Base-by-base conservation (phyloP, 176 grass and related monocot species). In the Oryza meyeriana region DNA sequence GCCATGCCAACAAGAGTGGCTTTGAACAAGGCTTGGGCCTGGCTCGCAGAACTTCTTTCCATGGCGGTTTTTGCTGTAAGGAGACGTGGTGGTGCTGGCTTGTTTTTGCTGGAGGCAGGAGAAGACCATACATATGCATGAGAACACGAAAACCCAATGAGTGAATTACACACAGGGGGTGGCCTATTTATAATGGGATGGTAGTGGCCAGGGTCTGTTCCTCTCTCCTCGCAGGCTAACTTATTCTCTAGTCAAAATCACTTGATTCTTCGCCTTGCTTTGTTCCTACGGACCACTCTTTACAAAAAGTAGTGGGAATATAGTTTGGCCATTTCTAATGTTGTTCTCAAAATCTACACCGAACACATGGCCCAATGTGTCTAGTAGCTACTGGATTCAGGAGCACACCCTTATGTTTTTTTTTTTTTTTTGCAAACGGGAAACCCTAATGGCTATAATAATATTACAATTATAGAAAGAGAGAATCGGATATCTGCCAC, bases 1-100 rank as follows among this genome's bases (percentile, higher is more conserved):
- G 27, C 20, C 6, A 92, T 6, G 55, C 63, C 50, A 61, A 82
- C 17, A 79, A 87, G 36, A n/a, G 80, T 31, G 52, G 50, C 89
- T 79, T 61, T 84, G 18, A 64, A 55, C 31, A 34, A 64, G 24
- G 29, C 61, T 25, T 32, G 42, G 47, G 68, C 13, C 55, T 38
- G 74, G 55, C 74, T 38, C 12, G 74, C 0, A 26, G 34, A 27
- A 33, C 74, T 25, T 61, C 55, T 40, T 11, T 80, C 68, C 59
- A 79, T 80, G 68, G 30, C 8, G 55, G 74, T 62, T 76, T 76
- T 76, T 24, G 22, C 59, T 25, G 74, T 27, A 76, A 61, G 16
- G 55, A 57, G 33, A 35, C 36, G 55, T 76, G 24, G 33, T 8
- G 55, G 9, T 61, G 74, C 1, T 25, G 28, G 45, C 39, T 78